phyloP scores from a whole-genome alignment of 352 stramenopile genomes.

The Elongisporangium prolatum region DNA sequence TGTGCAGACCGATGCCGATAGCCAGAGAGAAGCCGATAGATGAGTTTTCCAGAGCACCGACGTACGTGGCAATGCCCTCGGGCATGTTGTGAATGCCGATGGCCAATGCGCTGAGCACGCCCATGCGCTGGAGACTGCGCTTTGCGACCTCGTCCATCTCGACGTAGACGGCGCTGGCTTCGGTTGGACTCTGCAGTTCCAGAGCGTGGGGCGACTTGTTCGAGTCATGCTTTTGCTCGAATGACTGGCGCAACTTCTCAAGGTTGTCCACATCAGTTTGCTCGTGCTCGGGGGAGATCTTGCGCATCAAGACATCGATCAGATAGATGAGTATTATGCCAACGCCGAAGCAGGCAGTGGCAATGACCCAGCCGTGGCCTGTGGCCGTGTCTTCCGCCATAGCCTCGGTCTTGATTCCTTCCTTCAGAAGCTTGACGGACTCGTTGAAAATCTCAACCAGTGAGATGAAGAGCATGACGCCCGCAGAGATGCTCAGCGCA shows the following conservation, averaged over 20 bases:
- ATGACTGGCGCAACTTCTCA: constrained; percentile 24
- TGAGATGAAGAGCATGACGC: constrained; percentile 80
- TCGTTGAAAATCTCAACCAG: constrained; percentile 56
- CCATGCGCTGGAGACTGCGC: constrained; percentile 73
- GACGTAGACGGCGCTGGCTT: constrained; percentile 16
- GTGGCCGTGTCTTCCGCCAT: constrained; percentile 23
- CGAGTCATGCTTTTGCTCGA: constrained; percentile 8
- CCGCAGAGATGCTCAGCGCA: constrained; percentile 66
- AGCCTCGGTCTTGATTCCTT: constrained; percentile 27
- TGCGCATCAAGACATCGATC: constrained; percentile 37
- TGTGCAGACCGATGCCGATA: constrained; percentile 95
- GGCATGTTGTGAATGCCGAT: constrained; percentile 95
- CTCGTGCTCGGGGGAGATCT: constrained; percentile 22
- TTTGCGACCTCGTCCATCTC: constrained; percentile 24
- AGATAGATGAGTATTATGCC: constrained; percentile 67
- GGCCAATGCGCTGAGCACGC: constrained; percentile 85
- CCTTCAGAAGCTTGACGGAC: constrained; percentile 25
- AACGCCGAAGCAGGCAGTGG: constrained; percentile 82
- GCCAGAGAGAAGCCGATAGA: constrained; percentile 89
- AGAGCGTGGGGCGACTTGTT: neutral
- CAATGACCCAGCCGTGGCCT: constrained; percentile 65
- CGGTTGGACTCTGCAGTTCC: constrained; percentile 19
- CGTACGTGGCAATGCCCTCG: constrained; percentile 94
- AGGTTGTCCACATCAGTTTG: constrained; percentile 29
- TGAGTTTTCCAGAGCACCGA: constrained; percentile 86